Evolutionary conservation across 305 asterid species (phyloP).

Genomic region (Nicotiana rustica): DNA sequence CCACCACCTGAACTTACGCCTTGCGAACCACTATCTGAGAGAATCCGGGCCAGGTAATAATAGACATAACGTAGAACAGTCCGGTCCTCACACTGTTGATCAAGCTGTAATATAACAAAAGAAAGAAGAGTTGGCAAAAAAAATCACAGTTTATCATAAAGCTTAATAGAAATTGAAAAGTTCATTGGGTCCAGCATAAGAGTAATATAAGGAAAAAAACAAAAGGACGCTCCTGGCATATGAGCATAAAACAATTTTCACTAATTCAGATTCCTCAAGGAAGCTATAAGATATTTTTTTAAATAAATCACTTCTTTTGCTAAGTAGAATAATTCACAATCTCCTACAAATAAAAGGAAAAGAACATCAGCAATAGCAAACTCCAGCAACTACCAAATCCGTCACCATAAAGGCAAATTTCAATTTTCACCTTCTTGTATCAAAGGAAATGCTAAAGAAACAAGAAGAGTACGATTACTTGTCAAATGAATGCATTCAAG

Average conservation of each 20-base stretch:
- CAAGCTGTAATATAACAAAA: slow-evolving; percentile 69
- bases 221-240: not conserved
- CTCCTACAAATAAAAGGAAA: slow-evolving; percentile 25
- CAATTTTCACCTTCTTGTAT: not conserved
- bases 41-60: slow-evolving; percentile 95
- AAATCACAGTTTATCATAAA: slow-evolving; percentile 36
- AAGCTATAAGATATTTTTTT: slow-evolving; percentile 2
- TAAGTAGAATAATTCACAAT: slow-evolving; percentile 15
- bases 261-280: not conserved
- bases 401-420: not conserved
- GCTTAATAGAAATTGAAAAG: slow-evolving; percentile 4
- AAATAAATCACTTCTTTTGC: slow-evolving; percentile 2
- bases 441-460: slow-evolving; percentile 30
- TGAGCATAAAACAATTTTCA: not conserved
- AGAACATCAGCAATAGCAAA: not conserved
- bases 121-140: slow-evolving; percentile 38
- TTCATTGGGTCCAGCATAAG: slow-evolving; percentile 21
- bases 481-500: slow-evolving; percentile 16
- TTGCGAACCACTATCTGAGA: slow-evolving; percentile 94
- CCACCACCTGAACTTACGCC: slow-evolving; percentile 98
- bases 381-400: slow-evolving; percentile 29
- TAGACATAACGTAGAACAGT: slow-evolving; percentile 97
- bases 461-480: not conserved
- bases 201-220: not conserved
- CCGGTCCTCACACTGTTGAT: slow-evolving; percentile 98